Conservation (phyloP, 495 filamentous ascomycete genomes). For the Neohortaea acidophila region DNA sequence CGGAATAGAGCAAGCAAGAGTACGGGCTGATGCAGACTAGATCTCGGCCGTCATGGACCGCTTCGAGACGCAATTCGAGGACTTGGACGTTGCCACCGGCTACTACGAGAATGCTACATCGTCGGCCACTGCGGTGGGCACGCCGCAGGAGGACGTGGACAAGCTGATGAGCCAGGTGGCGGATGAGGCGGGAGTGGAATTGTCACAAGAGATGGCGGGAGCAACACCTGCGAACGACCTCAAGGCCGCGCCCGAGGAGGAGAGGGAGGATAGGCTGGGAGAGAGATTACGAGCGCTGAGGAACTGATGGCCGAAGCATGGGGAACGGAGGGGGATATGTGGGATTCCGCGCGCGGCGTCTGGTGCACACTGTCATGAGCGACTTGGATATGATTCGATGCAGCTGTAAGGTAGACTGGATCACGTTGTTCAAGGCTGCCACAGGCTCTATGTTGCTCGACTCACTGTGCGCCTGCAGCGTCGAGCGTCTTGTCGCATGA, state of each 20-base stretch:
- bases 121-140: constrained; percentile 54
- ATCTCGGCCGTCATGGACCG: constrained; percentile 54
- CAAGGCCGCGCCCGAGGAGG: constrained; percentile 26
- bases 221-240: constrained; percentile 29
- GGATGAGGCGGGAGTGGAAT: constrained; percentile 66
- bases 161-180: constrained; percentile 63
- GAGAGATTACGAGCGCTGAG: constrained; percentile 35
- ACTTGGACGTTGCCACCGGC: constrained; percentile 64
- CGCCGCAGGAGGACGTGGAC: constrained; percentile 73
- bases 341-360: too few species aligned
- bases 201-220: constrained; percentile 50
- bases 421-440: too few species aligned
- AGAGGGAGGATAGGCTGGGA: constrained; percentile 31
- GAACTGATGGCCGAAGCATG: too few species aligned
- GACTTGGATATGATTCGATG: too few species aligned
- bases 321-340: too few species aligned
- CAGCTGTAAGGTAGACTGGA: too few species aligned
- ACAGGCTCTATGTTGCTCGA: too few species aligned
- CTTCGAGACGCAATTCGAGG: constrained; percentile 71
- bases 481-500: too few species aligned
- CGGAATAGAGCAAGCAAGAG: not conserved
- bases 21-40: constrained; percentile 17
- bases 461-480: too few species aligned
- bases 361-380: too few species aligned
- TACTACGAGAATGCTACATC: constrained; percentile 75